phyloP scores from a whole-genome alignment of 164 flowering plant genomes.

The Vitis rupestris region DNA sequence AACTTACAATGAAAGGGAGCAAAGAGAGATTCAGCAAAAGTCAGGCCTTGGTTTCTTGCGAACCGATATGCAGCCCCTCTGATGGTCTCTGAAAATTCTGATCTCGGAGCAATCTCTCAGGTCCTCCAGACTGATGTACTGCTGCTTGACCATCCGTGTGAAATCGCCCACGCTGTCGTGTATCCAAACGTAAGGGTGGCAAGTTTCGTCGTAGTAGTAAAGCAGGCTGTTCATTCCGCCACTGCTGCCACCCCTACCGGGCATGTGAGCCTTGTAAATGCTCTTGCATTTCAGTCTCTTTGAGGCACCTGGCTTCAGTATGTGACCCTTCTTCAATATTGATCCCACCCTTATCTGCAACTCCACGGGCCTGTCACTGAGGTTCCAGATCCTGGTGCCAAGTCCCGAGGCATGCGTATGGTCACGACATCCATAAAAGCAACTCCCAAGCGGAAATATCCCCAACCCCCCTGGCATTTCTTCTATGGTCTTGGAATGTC shows the following conservation, averaged over 20 bases:
- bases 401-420: conserved; percentile 34
- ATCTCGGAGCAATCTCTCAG: conserved; percentile 76
- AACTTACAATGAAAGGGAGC: too few species aligned
- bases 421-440: conserved; percentile 55
- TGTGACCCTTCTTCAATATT: conserved; percentile 65
- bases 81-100: conserved; percentile 65
- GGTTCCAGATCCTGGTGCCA: conserved; percentile 70
- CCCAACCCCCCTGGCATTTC: conserved; percentile 29
- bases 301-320: conserved; percentile 70
- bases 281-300: conserved; percentile 67
- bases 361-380: conserved; percentile 62
- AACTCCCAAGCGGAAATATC: conserved; percentile 30
- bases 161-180: conserved; percentile 62
- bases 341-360: conserved; percentile 84
- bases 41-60: conserved; percentile 67
- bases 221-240: conserved; percentile 44
- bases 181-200: conserved; percentile 82
- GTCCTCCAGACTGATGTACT: conserved; percentile 77
- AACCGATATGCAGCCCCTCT: conserved; percentile 64
- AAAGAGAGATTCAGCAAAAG: conserved; percentile 40
- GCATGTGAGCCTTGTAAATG: conserved; percentile 75
- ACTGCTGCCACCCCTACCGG: conserved; percentile 22
- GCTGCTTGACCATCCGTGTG: conserved; percentile 77
- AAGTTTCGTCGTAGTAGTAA: conserved; percentile 67
- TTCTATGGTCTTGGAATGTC: not conserved